Base-by-base conservation (phyloP, 2,329 filamentous ascomycete genomes). In the Aplosporella prunicola region DNA sequence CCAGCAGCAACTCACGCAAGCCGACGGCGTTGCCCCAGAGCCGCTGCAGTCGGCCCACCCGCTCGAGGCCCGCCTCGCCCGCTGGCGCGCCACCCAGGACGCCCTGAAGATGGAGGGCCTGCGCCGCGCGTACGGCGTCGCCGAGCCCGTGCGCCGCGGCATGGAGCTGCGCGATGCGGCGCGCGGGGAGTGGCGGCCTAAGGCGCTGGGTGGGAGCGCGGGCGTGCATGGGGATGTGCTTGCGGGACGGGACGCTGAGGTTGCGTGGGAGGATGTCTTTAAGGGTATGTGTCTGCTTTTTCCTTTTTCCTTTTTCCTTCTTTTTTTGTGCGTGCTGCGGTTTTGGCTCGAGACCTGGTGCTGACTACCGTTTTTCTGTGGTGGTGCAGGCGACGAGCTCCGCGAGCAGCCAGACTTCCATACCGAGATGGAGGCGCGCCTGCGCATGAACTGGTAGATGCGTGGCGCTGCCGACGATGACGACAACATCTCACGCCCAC, bases 221-320 rank as follows among this genome's bases (percentile, higher is more conserved):
- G 77, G 78, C 54, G 71, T 96, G 35, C 88, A 95, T 65, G 84
- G 86, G 68, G 89, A 96, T 59, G 86, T 98, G 45, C 66, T 98
- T 53, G 73, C 72, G 43, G 88, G 87, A 4, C 69, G 78, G 53
- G 91, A 96, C 58, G 66, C 73, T 18, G 80, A 75, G 52, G 69
- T 93, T 50, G 76, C 72, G 7, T 98, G 91, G 91, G 91, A 98
- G 71, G 91, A 96, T 67, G 78, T 98, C 14, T 96, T 81, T 58
- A 76, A 73, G 14, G 85, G 86, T 65, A 61, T 28, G 17, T 9
- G 28, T 40, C 36, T 29, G 11, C 35, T 22, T 33, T 45, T 24
- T n/a, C n/a, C n/a, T n/a, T n/a, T n/a, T n/a, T n/a, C n/a, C n/a
- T n/a, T n/a, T n/a, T n/a, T n/a, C n/a, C n/a, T 25, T 9, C 23